These are phyloP conservation scores for Reutealis trisperma DNA, from an alignment of 345 rosid genomes.

Conservation along the genomic window DNA sequence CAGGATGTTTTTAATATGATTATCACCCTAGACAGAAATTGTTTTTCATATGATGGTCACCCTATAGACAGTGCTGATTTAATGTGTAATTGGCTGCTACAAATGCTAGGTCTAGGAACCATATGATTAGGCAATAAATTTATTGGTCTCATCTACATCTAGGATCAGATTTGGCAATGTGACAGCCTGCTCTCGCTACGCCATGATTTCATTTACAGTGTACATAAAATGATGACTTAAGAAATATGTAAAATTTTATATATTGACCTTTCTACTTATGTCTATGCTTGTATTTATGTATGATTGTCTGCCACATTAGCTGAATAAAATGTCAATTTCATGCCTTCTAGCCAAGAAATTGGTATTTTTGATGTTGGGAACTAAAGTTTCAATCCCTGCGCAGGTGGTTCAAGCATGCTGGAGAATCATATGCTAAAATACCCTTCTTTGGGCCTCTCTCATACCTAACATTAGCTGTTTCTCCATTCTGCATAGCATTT, in stretches of 20 bases:
- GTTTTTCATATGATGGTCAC: neutral
- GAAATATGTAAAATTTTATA: neutral
- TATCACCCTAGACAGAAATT: neutral
- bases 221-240: neutral
- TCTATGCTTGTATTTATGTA: conserved; percentile 8
- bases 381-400: conserved; percentile 17
- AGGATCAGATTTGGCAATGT: neutral
- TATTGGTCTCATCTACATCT: neutral
- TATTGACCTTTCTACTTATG: neutral
- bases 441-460: conserved; percentile 90
- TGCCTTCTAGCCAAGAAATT: conserved; percentile 5
- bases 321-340: neutral
- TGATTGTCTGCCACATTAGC: neutral
- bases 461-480: conserved; percentile 76
- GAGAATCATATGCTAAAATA: conserved; percentile 68
- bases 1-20: neutral
- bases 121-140: neutral
- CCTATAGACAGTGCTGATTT: no score
- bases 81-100: no score
- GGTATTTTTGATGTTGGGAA: conserved; percentile 9
- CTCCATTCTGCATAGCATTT: conserved; percentile 89
- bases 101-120: neutral
- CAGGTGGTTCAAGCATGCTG: conserved; percentile 84
- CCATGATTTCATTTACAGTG: neutral
- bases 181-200: neutral